A percentile compares a stretch with the other conserved stretches of the same genome.
Evolutionary conservation across 768 basidiomycete genomes (phyloP).

Genomic region (Trametes cubensis): DNA sequence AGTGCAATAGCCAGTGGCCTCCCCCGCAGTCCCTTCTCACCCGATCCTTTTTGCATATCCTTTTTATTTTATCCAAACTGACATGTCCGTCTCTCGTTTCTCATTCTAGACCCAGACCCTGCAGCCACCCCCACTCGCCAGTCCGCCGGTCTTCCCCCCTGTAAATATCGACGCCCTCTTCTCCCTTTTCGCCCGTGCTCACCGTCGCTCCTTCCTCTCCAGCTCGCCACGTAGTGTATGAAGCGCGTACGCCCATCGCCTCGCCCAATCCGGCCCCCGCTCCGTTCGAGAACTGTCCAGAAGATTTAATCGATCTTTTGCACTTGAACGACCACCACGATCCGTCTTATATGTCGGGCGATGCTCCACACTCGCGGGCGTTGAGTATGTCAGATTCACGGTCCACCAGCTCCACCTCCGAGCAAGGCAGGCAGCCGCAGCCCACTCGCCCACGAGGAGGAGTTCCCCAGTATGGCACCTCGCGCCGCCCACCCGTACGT

Average conservation of each 20-base stretch:
- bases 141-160: conserved; percentile 16
- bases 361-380: conserved; percentile 20
- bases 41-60: conserved; percentile 17
- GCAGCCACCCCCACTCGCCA: conserved; percentile 25
- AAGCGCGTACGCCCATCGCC: conserved; percentile 19
- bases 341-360: conserved; percentile 23
- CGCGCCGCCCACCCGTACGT: conserved; percentile 28
- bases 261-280: conserved; percentile 19
- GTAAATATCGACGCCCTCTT: conserved; percentile 12
- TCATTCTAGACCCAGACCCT: conserved; percentile 29
- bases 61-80: conserved; percentile 22
- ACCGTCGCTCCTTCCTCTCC: background rate
- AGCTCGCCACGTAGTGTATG: conserved; percentile 26
- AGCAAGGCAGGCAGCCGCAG: conserved; percentile 25
- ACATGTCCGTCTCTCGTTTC: conserved; percentile 25
- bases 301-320: conserved; percentile 26
- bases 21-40: conserved; percentile 7
- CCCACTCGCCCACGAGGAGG: conserved; percentile 27
- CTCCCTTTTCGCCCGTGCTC: background rate
- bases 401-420: conserved; percentile 23
- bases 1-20: conserved; percentile 6
- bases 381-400: conserved; percentile 32
- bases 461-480: conserved; percentile 19
- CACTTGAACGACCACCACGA: conserved; percentile 2
- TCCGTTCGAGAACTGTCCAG: conserved; percentile 30